phyloP scores from a whole-genome alignment of 306 rosid genomes.

The Sesbania bispinosa region DNA sequence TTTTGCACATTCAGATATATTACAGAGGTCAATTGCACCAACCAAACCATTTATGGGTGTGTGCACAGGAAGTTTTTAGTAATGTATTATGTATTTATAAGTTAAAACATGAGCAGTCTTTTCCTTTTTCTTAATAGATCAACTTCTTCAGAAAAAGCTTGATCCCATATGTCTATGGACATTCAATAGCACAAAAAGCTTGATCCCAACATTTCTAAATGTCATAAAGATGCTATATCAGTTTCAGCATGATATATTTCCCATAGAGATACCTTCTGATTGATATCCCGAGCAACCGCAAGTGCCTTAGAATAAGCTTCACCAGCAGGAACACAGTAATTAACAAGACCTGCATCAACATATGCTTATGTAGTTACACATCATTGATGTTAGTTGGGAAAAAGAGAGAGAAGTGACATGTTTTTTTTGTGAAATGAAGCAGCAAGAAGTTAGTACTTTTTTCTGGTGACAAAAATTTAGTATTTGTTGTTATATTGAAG shows the following conservation, averaged over 20 bases:
- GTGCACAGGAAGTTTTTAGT: not conserved
- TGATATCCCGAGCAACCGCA: constrained; percentile 67
- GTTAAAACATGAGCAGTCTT: not conserved
- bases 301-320: constrained; percentile 80
- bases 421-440: not conserved
- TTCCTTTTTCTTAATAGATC: not conserved
- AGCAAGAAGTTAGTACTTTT: not conserved
- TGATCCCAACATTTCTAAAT: not conserved
- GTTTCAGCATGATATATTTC: constrained; percentile 1
- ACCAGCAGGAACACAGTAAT: constrained; percentile 78
- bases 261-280: constrained; percentile 59
- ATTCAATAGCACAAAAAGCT: not conserved
- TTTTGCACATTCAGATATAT: not conserved
- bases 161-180: not conserved
- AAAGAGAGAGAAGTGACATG: not conserved
- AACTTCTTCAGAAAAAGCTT: no score
- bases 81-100: not conserved
- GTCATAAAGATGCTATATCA: not conserved
- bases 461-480: not conserved
- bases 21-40: not conserved
- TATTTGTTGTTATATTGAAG: not conserved
- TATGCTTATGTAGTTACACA: constrained; percentile 17
- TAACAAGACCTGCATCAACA: constrained; percentile 65
- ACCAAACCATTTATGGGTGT: not conserved
- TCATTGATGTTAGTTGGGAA: not conserved